Evolutionary conservation across 73 alveolate genomes (phyloP), one percentile per base, ranked within the genome.

Genomic region (Tetrahymena borealis): DNA sequence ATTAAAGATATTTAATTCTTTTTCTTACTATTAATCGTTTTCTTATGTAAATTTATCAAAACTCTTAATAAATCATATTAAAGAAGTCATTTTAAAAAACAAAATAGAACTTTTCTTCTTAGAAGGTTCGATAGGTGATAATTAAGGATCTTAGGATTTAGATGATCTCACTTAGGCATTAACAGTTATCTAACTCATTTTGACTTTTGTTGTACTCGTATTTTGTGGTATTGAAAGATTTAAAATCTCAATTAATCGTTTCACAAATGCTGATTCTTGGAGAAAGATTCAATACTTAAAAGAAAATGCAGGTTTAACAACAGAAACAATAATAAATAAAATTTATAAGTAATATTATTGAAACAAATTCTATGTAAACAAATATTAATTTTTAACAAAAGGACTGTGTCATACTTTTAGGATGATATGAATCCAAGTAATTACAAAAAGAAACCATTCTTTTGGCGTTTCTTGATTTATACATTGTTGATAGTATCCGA

Each of bases 151-250:
- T 60, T 6, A 32, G 10, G 10, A 60, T 10, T 60, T 60, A n/a
- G 85, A 39, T 85, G 42, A 92, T 12, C 31, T 91, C 31, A 78
- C 36, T 13, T 85, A 79, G 91, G 78, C 38, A 16, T 79, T 93
- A 28, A 90, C 95, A 0, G 79, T 93, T 4, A 39, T 93, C 0
- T 40, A 93, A 39, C 91, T 93, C 33, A 32, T 93, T 32, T 40
- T 93, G 39, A 79, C 90, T 38, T 12, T 79, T 79, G 35, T 85
- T 39, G 91, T 93, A 18, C 79, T 93, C 4, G 32, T 93, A 33
- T 93, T 93, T 93, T 93, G 95, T 93, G 95, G 93, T 40, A 32
- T 93, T 24, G 95, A 93, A 85, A 93, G 95, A 93, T 93, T 60
- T 39, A 91, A 91, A 39, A 93, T 93, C n/a, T 93, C 95, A 8